phyloP scores from a whole-genome alignment of 129 eudicot genomes.

The Apium graveolens region DNA sequence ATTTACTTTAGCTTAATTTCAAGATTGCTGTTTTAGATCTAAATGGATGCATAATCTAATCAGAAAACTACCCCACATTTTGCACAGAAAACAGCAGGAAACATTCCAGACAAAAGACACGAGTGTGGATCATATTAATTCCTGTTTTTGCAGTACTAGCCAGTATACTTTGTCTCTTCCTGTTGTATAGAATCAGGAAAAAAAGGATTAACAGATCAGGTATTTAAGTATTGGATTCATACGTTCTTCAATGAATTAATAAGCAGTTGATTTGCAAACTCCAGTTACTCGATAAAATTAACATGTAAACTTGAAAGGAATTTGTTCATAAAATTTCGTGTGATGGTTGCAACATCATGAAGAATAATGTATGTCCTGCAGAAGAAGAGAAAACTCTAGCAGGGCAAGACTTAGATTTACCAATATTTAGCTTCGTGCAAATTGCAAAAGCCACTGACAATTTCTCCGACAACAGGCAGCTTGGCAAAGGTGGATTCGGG shows the following conservation, averaged over 20 bases:
- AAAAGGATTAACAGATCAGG: slow-evolving; percentile 14
- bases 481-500: slow-evolving; percentile 61
- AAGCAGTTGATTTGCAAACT: background rate
- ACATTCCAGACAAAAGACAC: background rate
- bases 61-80: too few relatives aligned
- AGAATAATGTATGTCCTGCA: background rate
- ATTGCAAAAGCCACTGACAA: slow-evolving; percentile 35
- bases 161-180: slow-evolving; percentile 11
- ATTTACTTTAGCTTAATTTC: too few relatives aligned
- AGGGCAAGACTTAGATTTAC: slow-evolving; percentile 38
- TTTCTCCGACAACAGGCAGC: slow-evolving; percentile 34
- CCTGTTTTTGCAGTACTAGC: background rate
- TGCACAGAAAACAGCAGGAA: too few relatives aligned
- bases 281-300: background rate
- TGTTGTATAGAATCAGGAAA: background rate
- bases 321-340: too few relatives aligned
- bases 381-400: background rate
- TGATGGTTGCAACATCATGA: background rate
- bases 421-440: slow-evolving; percentile 24
- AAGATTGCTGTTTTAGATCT: too few relatives aligned
- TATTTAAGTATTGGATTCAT: background rate
- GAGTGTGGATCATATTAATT: background rate
- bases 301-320: too few relatives aligned
- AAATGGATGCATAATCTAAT: too few relatives aligned
- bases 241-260: background rate